Evolutionary conservation across 2,329 filamentous ascomycete species (phyloP).

Genomic region (Geosmithia morbida): DNA sequence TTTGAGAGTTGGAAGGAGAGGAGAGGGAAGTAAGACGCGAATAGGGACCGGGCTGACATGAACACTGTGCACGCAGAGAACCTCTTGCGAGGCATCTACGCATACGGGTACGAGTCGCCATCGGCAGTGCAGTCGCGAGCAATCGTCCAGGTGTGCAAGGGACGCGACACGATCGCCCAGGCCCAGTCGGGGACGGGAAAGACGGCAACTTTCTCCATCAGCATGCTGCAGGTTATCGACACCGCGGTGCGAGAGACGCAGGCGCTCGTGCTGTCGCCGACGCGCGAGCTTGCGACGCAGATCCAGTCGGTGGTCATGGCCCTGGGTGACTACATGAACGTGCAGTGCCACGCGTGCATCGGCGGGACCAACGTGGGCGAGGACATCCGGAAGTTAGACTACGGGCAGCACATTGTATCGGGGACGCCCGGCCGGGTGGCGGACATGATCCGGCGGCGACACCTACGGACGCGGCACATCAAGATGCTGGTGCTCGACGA

Average conservation of each 20-base stretch:
- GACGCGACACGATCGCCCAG: constrained; percentile 95
- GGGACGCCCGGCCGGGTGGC: constrained; percentile 90
- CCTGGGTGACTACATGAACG: constrained; percentile 99
- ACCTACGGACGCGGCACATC: constrained; percentile 45
- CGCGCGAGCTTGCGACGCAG: constrained; percentile 91
- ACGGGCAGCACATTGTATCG: constrained; percentile 94
- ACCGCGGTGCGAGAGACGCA: constrained; percentile 86
- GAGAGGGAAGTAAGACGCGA: background rate
- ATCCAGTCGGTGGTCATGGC: constrained; percentile 98
- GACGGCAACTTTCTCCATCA: constrained; percentile 92
- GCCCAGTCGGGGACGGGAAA: constrained; percentile 96
- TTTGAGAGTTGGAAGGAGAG: background rate
- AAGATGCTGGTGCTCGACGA: constrained; percentile 50
- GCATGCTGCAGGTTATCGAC: constrained; percentile 90
- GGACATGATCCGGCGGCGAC: constrained; percentile 46
- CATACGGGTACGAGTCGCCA: constrained; percentile 95
- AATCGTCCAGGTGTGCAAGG: constrained; percentile 98
- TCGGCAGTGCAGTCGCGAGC: constrained; percentile 96
- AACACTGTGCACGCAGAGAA: constrained; percentile 44
- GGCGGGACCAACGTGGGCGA: constrained; percentile 96
- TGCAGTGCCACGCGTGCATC: constrained; percentile 97
- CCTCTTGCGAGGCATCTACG: constrained; percentile 90
- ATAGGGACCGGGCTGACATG: background rate
- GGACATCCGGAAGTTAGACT: constrained; percentile 93
- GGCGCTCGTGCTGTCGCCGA: constrained; percentile 89